Percentiles rank a stretch among this genome's conserved stretches.
phyloP scores from a whole-genome alignment of 2,329 filamentous ascomycete species.

The Dendryphion nanum region DNA sequence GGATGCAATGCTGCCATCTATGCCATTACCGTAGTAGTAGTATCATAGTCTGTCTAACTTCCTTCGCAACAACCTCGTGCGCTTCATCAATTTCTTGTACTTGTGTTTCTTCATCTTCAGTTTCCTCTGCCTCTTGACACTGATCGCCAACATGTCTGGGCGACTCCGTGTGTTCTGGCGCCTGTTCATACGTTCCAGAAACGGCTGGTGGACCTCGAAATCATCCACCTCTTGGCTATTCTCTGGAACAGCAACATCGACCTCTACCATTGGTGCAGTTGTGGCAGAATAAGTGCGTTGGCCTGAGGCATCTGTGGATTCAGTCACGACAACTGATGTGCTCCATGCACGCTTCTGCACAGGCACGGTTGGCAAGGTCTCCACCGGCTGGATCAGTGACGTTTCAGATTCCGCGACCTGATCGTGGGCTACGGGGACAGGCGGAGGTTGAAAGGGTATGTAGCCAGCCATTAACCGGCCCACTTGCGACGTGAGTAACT shows the following conservation, averaged over 20 bases:
- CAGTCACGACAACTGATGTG: constrained; percentile 53
- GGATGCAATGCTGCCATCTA: constrained; percentile 13
- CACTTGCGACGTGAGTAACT: not conserved
- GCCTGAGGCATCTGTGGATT: constrained; percentile 52
- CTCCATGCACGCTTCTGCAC: constrained; percentile 40
- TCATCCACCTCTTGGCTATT: constrained; percentile 38
- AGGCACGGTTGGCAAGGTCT: constrained; percentile 21
- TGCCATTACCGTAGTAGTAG: no score
- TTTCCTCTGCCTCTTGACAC: constrained; percentile 87
- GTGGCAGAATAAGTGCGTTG: constrained; percentile 53
- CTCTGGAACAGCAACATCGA: constrained; percentile 20
- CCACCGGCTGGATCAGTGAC: constrained; percentile 9
- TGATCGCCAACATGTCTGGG: constrained; percentile 72
- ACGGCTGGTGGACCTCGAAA: constrained; percentile 46
- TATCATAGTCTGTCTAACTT: constrained; percentile 61
- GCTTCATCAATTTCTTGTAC: constrained; percentile 98
- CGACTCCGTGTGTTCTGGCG: constrained; percentile 59
- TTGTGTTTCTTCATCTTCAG: constrained; percentile 99
- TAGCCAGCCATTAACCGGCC: constrained; percentile 48
- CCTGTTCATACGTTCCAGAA: constrained; percentile 68
- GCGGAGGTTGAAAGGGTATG: constrained; percentile 81
- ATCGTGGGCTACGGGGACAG: constrained; percentile 64
- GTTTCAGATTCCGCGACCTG: constrained; percentile 26
- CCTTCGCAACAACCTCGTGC: constrained; percentile 81
- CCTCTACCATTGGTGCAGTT: constrained; percentile 49